Base-by-base conservation (phyloP, 192 early-diverging fungal species). In the Coemansia sp. region DNA sequence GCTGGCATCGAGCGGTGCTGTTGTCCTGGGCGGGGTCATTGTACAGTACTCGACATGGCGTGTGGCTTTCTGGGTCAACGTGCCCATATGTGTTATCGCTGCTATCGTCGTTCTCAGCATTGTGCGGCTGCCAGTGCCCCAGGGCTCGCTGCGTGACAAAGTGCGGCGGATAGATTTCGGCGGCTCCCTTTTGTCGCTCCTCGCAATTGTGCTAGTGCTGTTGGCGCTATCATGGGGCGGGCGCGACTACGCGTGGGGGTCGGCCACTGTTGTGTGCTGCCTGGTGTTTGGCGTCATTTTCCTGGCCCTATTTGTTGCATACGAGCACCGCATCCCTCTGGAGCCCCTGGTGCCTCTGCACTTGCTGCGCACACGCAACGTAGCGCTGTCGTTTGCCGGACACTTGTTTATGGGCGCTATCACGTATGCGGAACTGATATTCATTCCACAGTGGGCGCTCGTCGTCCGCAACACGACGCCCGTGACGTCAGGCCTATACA, bases 21-120 rank as follows among this genome's bases (percentile, higher is more conserved):
- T 90, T 22, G 69, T 92, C 2, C 50, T 91, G 17, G 88, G 89
- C 62, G 87, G 89, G n/a, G 81, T 81, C 15, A 89, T 93, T 43
- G 85, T 87, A 4, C 88, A 90, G 48, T 72, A 81, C 43, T 62
- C 74, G 56, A 75, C 68, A 26, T 88, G 86, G 86, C 76, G 77
- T 24, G 87, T 86, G 67, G 85, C 86, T 50, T 92, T 92, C 62
- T 95, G 83, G 76, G 88, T 93, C 70, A 93, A 91, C 72, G 59
- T 95, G 4, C 91, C 91, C 32, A 57, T 95, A 50, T 70, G 84
- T 33, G 67, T 87, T 1, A 48, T 83, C 7, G 80, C 76, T 9
- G 58, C 84, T 36, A 66, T 82, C 7, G 71, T 79, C 19, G 57
- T 93, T 19, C 76, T 88, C 18, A 74, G 88, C 24, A 77, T 91